Base-by-base conservation (phyloP, 2,329 filamentous ascomycete genomes). In the Xylariaceae sp. region DNA sequence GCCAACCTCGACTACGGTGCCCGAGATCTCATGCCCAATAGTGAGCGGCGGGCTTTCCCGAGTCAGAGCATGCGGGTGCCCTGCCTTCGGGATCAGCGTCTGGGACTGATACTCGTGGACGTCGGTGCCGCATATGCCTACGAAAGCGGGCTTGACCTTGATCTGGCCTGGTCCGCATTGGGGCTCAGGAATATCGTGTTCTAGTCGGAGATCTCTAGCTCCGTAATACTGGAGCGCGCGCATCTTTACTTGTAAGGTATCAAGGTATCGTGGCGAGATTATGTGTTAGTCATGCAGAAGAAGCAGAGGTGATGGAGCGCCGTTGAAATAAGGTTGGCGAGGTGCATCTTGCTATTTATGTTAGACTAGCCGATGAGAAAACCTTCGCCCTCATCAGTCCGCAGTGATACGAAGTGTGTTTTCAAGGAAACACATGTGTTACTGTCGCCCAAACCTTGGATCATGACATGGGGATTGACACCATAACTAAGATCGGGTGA, bases 1-100 rank as follows among this genome's bases (percentile, higher is more conserved):
- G 0, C 82, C 82, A n/a, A 86, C 67, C 55, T 83, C 79, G 11
- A 75, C 71, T 31, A 87, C 70, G 2, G 75, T 73, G 11, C 83
- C 83, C 3, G 75, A 78, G 64, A 86, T 83, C 60, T 87, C 84
- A 59, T 87, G 83, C 22, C 84, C 83, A 10, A 86, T 69, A 0
- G 75, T 82, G 10, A 85, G 72, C 3, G 82, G 83, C 33, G 81
- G 72, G 1, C 69, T 71, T 49, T 80, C 78, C 31, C 74, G 69
- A 0, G 82, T 86, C 18, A 85, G 64, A 2, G 75, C 75, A 58
- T 86, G 83, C 1, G 81, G 78, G 19, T 52, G 54, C 22, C 55
- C 57, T 11, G 44, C 43, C 15, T 51, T 50, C 22, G 64, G 65
- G 43, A 65, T 59, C 33, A 66, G 56, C 1, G 60, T 60, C n/a